Percentiles rank a stretch among this genome's conserved stretches.
phyloP scores from a whole-genome alignment of 495 filamentous ascomycete species.

The Rhypophila decipiens region DNA sequence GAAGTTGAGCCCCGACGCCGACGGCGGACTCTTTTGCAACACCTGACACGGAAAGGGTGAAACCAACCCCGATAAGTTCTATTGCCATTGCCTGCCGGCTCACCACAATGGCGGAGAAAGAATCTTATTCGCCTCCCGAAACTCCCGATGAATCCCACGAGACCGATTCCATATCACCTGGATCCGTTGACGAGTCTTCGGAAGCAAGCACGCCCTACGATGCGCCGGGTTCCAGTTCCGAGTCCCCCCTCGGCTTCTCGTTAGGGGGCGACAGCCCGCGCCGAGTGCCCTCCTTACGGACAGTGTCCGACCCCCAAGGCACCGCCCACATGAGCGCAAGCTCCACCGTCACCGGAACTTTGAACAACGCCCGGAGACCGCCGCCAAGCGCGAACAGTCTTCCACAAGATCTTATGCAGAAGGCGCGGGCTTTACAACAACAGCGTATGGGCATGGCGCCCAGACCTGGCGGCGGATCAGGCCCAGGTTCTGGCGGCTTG shows the following conservation, averaged over 20 bases:
- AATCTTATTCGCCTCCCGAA: slow-evolving; percentile 24
- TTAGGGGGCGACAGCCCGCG: slow-evolving; percentile 24
- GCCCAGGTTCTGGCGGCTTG: slow-evolving; percentile 3
- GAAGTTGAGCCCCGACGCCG: not conserved
- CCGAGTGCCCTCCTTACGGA: slow-evolving; percentile 49
- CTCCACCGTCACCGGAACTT: slow-evolving; percentile 71
- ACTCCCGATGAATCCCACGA: slow-evolving; percentile 34
- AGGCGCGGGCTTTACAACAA: slow-evolving; percentile 56
- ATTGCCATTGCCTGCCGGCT: not conserved
- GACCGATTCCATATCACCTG: slow-evolving; percentile 33
- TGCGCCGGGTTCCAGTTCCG: slow-evolving; percentile 29
- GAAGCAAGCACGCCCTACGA: slow-evolving; percentile 43
- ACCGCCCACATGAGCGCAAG: slow-evolving; percentile 57
- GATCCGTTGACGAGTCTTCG: slow-evolving; percentile 35
- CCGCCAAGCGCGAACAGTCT: slow-evolving; percentile 45
- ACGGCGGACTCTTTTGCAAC: not conserved
- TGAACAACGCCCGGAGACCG: slow-evolving; percentile 54
- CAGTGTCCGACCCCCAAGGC: slow-evolving; percentile 48
- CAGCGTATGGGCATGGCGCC: slow-evolving; percentile 26
- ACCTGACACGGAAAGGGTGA: slow-evolving; percentile 10
- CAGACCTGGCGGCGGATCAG: slow-evolving; percentile 8
- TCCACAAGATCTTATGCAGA: slow-evolving; percentile 75
- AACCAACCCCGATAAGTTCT: not conserved
- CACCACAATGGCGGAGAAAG: slow-evolving; percentile 27
- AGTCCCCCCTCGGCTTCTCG: slow-evolving; percentile 12